phyloP scores from a whole-genome alignment of 202 grass and related monocot species.

The Cymbopogon flexuosus region DNA sequence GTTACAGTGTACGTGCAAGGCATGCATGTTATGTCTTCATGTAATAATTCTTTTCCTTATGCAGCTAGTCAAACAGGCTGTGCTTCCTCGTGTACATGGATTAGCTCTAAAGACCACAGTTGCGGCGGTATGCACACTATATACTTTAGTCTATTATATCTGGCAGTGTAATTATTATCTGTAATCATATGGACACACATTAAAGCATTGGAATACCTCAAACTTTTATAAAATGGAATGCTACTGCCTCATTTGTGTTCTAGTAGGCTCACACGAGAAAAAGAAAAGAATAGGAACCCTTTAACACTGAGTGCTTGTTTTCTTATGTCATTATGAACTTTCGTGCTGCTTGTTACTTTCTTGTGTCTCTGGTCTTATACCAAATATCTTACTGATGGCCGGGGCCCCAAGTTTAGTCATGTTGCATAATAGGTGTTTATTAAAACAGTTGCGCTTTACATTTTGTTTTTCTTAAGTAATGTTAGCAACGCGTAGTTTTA shows the following conservation, averaged over 20 bases:
- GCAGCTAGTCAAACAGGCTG: slow-evolving; percentile 86
- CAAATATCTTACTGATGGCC: not conserved
- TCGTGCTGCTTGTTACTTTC: slow-evolving; percentile 7
- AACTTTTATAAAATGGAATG: slow-evolving; percentile 2
- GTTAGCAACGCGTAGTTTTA: not conserved
- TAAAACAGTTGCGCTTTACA: not conserved
- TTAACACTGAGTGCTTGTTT: not conserved
- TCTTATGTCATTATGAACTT: slow-evolving; percentile 18
- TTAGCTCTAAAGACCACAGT: slow-evolving; percentile 96
- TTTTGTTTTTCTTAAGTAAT: slow-evolving; percentile 14
- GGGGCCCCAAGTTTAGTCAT: not conserved
- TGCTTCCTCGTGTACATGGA: slow-evolving; percentile 88
- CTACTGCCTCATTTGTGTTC: not conserved
- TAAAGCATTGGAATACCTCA: not conserved
- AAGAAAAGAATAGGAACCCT: not conserved
- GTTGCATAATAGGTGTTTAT: not conserved
- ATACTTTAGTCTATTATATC: not conserved
- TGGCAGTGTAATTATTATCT: not conserved
- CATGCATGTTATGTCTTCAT: slow-evolving; percentile 18
- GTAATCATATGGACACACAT: not conserved
- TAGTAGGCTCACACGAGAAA: not conserved
- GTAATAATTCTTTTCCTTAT: slow-evolving; percentile 29
- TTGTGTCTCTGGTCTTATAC: not conserved
- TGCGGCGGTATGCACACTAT: slow-evolving; percentile 64
- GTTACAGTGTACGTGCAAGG: not conserved